Evolutionary conservation across 805 yeast genomes (phyloP).

Genomic region (Metschnikowia vanudenii): DNA sequence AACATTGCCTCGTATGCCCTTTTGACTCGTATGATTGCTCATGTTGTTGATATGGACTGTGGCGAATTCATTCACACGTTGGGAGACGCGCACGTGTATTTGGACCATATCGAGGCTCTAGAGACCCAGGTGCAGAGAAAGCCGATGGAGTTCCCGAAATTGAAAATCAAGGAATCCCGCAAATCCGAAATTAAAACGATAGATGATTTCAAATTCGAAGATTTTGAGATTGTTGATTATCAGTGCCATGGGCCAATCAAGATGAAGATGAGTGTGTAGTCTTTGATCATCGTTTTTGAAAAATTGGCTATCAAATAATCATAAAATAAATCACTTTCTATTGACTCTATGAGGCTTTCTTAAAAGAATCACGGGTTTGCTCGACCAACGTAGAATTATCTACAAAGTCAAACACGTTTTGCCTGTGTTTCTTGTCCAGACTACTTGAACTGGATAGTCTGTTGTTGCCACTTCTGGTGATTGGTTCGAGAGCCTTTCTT

Average conservation of each 20-base stretch:
- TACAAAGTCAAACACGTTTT: conserved; percentile 42
- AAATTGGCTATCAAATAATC: too few species aligned
- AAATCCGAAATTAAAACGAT: conserved; percentile 52
- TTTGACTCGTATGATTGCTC: conserved; percentile 91
- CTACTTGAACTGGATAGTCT: conserved; percentile 4
- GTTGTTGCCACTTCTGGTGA: conserved; percentile 8
- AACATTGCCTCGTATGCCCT: conserved; percentile 96
- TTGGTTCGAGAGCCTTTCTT: conserved; percentile 10
- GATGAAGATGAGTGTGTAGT: conserved; percentile 94
- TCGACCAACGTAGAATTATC: conserved; percentile 19
- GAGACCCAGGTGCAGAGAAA: conserved; percentile 71
- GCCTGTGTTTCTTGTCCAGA: background rate
- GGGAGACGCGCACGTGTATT: conserved; percentile 96
- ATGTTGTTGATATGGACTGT: conserved; percentile 90
- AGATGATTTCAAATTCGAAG: conserved; percentile 87
- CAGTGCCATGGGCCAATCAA: conserved; percentile 80
- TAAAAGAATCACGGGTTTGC: conserved; percentile 9
- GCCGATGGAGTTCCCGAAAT: conserved; percentile 80
- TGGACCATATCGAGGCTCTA: conserved; percentile 90
- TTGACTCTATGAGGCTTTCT: background rate
- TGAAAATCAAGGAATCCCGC: conserved; percentile 61
- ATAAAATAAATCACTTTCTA: background rate
- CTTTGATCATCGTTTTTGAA: too few species aligned
- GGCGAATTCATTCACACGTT: conserved; percentile 93
- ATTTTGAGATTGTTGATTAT: conserved; percentile 77